Conservation (phyloP, 2,329 filamentous ascomycete species). For the Fusarium annulatum region DNA sequence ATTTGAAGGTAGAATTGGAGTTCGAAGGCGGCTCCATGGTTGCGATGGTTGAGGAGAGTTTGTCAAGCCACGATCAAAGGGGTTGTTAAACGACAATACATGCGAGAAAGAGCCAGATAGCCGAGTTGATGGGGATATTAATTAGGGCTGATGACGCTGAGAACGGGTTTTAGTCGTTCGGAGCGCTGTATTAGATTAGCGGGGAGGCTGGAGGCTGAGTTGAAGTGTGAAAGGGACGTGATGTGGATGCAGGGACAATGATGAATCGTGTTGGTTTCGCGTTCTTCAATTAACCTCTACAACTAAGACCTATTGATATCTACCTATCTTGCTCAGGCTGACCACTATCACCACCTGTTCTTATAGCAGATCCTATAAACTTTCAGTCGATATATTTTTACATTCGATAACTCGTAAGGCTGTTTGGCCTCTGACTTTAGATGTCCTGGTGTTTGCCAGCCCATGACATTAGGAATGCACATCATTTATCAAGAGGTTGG, state of each 20-base stretch:
- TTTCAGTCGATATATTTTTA: neutral
- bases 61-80: conserved; percentile 3
- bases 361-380: neutral
- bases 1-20: conserved; percentile 24
- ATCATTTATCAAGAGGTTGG: conserved; percentile 27
- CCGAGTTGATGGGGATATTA: neutral
- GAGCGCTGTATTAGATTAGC: conserved; percentile 17
- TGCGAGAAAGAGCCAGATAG: neutral
- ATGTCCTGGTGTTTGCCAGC: neutral
- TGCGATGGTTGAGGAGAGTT: conserved; percentile 1
- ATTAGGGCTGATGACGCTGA: conserved; percentile 22
- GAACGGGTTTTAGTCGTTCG: neutral
- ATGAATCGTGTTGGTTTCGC: conserved; percentile 42
- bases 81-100: neutral
- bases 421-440: neutral
- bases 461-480: conserved; percentile 5
- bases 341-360: neutral
- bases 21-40: conserved; percentile 37
- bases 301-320: neutral
- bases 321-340: neutral
- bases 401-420: neutral
- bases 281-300: conserved; percentile 20
- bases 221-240: conserved; percentile 14
- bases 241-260: conserved; percentile 21
- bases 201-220: conserved; percentile 34